phyloP scores from a whole-genome alignment of 2,329 filamentous ascomycete genomes.

The Phialophora tarda region DNA sequence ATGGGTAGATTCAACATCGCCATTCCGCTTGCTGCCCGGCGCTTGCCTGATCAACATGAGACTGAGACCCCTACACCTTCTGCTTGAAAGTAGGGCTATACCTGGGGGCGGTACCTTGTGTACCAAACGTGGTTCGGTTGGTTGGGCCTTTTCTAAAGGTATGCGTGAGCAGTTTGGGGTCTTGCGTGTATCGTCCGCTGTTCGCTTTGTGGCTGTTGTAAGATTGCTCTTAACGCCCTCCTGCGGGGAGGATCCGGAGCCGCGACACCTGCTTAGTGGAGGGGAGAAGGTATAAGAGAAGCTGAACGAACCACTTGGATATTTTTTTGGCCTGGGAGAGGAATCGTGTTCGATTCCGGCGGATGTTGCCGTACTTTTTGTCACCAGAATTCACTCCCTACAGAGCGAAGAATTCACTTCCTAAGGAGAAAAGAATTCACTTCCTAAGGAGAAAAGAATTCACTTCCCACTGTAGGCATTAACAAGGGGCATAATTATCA shows the following conservation, averaged over 20 bases:
- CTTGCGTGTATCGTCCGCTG: not conserved
- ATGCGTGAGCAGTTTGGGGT: conserved; percentile 1
- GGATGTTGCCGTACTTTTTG: not conserved
- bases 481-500: too few species aligned
- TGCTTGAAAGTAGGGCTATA: not conserved
- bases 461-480: too few species aligned
- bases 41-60: not conserved
- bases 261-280: not conserved
- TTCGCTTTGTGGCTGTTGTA: not conserved
- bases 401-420: too few species aligned
- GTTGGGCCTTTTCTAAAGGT: conserved; percentile 12
- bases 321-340: not conserved
- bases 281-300: not conserved
- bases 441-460: too few species aligned
- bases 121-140: conserved; percentile 4
- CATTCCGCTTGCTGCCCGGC: not conserved
- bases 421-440: too few species aligned
- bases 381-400: too few species aligned
- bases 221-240: conserved; percentile 4
- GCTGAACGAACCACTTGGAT: not conserved
- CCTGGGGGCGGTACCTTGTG: not conserved
- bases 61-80: conserved; percentile 4
- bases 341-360: not conserved
- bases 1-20: not conserved
- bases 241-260: not conserved